Base-by-base conservation (phyloP, 2,329 filamentous ascomycete genomes). In the Hymenoscyphus linearis region DNA sequence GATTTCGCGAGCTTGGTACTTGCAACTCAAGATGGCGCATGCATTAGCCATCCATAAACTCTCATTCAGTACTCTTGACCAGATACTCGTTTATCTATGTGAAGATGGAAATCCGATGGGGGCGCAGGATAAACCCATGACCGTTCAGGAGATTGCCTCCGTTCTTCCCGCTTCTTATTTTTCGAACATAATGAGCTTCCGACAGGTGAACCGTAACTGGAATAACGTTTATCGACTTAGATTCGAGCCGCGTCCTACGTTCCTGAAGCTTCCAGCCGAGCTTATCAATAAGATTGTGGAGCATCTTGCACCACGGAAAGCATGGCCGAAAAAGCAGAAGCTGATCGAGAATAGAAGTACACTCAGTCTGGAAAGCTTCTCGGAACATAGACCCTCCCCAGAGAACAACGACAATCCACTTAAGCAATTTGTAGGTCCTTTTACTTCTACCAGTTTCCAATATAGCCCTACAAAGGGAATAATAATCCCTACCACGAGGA, bases 251-350 rank as follows among this genome's bases (percentile, higher is more conserved):
- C 25, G 53, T 5, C 34, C 26, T n/a, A 26, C 16, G 6, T 31
- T 55, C 10, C n/a, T 55, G 27, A 36, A 55, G 40, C 37, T 64
- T 13, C 60, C 59, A 14, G 53, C 58, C 35, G 63, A 63, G 31
- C n/a, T 63, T 26, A 9, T 63, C n/a, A 61, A 61, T 18, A 52
- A 59, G 3, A 60, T 63, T 18, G 57, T 65, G 34, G 62, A 67
- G 66, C 79, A 82, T 69, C 73, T 82, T 57, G 73, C 82, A 56
- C 75, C 76, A 61, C 37, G 53, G 31, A 53, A 54, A 47, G 40
- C 40, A 47, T 47, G 40, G 35, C 57, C 57, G 25, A 53, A 47
- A 44, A 31, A 35, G 22, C 53, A 54, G 75, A 76, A 64, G 76
- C 79, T 36, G 78, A 81, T 62, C 34, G 61, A 62, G 4, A 58